Percentiles rank a stretch among this genome's conserved stretches.
Conservation (phyloP, 345 rosid species). For the Eucalyptus curtisii region DNA sequence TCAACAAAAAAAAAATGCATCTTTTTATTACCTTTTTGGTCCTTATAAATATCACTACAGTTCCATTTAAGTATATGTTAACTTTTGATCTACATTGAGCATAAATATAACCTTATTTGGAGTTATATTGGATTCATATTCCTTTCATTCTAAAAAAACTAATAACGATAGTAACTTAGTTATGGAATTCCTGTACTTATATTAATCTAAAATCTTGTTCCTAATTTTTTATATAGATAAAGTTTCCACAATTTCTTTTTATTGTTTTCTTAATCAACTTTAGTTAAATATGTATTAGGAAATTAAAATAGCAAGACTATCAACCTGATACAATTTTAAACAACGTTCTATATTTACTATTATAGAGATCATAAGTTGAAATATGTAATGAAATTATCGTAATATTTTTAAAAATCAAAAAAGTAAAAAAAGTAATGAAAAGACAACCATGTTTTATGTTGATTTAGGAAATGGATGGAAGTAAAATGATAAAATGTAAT, state of each 20-base stretch:
- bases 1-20: background rate
- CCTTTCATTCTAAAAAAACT: background rate
- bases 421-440: background rate
- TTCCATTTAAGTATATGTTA: background rate
- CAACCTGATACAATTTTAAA: background rate
- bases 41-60: background rate
- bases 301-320: background rate
- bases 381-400: background rate
- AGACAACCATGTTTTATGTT: background rate
- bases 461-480: background rate
- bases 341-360: background rate
- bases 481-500: background rate
- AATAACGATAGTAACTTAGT: background rate
- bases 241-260: background rate
- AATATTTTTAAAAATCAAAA: background rate
- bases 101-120: background rate
- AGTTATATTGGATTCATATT: background rate
- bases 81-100: background rate
- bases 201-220: background rate
- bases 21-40: background rate
- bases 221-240: background rate
- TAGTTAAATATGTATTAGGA: background rate
- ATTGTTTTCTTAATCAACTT: background rate
- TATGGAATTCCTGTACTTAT: background rate
- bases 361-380: background rate